Conservation (phyloP, 176 grass and related monocot species). For the Panicum miliaceum region DNA sequence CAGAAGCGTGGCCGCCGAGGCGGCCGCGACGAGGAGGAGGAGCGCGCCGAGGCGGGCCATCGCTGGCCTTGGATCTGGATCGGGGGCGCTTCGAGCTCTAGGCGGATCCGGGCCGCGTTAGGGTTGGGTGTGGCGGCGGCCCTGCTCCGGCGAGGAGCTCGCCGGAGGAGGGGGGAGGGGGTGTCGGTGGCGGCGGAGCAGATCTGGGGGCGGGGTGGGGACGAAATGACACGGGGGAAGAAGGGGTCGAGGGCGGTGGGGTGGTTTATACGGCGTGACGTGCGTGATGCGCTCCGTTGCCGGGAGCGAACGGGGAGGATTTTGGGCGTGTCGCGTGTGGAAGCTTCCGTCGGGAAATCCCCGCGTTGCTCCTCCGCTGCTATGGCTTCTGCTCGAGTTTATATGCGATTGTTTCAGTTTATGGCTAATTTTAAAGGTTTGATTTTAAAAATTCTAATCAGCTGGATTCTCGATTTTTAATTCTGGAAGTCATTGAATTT, state of each 20-base stretch:
- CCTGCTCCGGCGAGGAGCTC: slow-evolving; percentile 36
- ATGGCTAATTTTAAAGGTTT: too few relatives aligned
- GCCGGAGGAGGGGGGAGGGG: slow-evolving; percentile 10
- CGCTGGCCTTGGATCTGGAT: slow-evolving; percentile 51
- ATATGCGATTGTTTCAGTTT: too few relatives aligned
- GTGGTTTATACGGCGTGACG: slow-evolving; percentile 36
- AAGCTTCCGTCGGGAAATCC: not conserved
- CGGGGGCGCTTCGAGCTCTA: not conserved
- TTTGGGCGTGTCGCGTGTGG: slow-evolving; percentile 16
- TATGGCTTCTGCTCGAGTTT: not conserved
- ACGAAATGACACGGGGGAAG: not conserved
- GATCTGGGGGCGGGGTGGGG: slow-evolving; percentile 30
- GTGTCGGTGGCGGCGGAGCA: slow-evolving; percentile 41
- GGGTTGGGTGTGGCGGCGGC: not conserved
- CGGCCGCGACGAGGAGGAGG: slow-evolving; percentile 4
- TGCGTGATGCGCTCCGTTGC: not conserved
- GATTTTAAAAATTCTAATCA: too few relatives aligned
- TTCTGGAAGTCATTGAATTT: too few relatives aligned
- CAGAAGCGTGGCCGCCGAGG: not conserved
- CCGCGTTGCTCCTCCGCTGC: not conserved
- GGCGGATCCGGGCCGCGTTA: slow-evolving; percentile 5
- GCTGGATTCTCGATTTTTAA: too few relatives aligned
- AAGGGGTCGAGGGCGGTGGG: not conserved
- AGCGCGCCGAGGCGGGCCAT: slow-evolving; percentile 38
- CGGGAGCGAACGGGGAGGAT: not conserved